phyloP scores from a whole-genome alignment of 208 protist genomes.

The Naegleria lovaniensis region DNA sequence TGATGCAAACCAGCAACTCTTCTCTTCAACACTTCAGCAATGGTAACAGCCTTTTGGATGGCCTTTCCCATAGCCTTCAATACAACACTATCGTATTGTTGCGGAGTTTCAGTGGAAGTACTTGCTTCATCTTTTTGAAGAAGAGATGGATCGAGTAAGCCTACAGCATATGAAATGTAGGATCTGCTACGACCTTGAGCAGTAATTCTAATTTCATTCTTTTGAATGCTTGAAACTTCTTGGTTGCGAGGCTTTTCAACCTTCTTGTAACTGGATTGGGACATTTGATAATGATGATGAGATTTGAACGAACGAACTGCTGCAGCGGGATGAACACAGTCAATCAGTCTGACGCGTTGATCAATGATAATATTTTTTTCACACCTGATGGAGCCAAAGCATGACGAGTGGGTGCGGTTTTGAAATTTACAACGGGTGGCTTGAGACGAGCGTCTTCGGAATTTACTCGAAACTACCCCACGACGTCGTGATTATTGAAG shows the following conservation, averaged over 20 bases:
- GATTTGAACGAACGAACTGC: too few relatives aligned
- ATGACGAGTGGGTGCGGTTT: neutral
- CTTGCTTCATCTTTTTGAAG: neutral
- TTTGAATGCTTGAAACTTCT: neutral
- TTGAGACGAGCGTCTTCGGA: too few relatives aligned
- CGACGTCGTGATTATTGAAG: too few relatives aligned
- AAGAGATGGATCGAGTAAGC: neutral
- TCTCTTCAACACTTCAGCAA: conserved; percentile 81
- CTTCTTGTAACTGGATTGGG: neutral
- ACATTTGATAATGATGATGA: neutral
- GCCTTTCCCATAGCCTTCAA: conserved; percentile 75
- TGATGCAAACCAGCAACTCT: conserved; percentile 77
- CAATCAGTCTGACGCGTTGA: too few relatives aligned
- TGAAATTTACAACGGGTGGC: too few relatives aligned
- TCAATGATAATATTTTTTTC: neutral
- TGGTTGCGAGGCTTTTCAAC: neutral
- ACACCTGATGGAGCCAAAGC: neutral
- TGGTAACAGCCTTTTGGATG: conserved; percentile 79
- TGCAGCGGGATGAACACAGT: too few relatives aligned
- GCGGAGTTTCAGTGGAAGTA: neutral
- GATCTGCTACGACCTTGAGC: neutral
- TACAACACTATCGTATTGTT: conserved; percentile 68
- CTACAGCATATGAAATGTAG: conserved; percentile 13
- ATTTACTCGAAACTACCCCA: too few relatives aligned
- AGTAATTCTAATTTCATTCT: conserved; percentile 23